phyloP scores from a whole-genome alignment of 441 rosid genomes.

The Rhodomyrtus psidioides region DNA sequence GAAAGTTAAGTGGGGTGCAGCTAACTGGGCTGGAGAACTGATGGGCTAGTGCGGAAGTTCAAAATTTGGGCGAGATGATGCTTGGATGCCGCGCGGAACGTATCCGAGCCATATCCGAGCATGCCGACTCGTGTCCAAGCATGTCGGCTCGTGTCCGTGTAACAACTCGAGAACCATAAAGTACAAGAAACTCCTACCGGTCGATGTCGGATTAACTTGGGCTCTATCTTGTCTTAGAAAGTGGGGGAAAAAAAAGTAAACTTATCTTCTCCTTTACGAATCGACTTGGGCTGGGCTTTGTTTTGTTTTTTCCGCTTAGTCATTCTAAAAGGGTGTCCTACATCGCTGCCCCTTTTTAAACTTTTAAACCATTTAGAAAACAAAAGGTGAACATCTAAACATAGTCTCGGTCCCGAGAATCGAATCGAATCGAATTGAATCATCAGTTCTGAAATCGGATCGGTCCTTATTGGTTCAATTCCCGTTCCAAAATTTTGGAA shows the following conservation, averaged over 20 bases:
- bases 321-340: background rate
- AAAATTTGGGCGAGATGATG: no score
- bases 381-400: background rate
- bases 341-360: background rate
- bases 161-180: no score
- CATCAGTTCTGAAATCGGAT: background rate
- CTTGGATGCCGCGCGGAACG: no score
- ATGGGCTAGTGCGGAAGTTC: no score
- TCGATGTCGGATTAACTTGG: background rate
- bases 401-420: background rate
- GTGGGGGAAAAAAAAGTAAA: background rate
- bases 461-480: no score
- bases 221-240: background rate
- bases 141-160: no score
- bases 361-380: background rate
- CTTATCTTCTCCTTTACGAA: background rate
- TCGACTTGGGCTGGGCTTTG: background rate
- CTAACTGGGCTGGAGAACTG: no score
- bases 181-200: background rate
- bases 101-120: no score
- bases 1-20: no score
- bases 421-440: rapidly evolving
- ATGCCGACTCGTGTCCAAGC: no score
- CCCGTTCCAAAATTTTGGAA: no score
- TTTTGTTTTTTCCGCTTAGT: background rate